Base-by-base conservation (phyloP, 2,329 filamentous ascomycete genomes). In the Colletotrichum spaethianum region DNA sequence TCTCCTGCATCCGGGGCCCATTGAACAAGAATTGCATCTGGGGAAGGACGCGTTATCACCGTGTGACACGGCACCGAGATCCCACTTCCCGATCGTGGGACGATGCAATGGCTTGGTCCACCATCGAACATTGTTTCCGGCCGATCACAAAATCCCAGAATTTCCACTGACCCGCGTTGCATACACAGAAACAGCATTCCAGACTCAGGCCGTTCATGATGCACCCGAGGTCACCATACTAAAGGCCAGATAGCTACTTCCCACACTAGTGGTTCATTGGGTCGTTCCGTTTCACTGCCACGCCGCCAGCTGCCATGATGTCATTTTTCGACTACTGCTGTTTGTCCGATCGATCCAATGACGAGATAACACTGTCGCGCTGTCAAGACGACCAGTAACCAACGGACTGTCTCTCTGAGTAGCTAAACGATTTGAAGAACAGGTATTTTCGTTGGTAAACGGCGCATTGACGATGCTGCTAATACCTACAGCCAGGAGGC, bases 271-370 rank as follows among this genome's bases (percentile, higher is more conserved):
- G 23, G 26, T 40, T 23, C 16, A 69, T 53, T 42, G n/a, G 46
- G 40, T 55, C 36, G n/a, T 31, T 23, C 46, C 59, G 60, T 60
- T 33, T 52, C 53, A 64, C 59, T 33, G 55, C 46, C 60, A 60
- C 46, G 65, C 55, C 20, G 46, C 31, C 46, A 50, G 28, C 26
- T 28, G 20, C 33, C n/a, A 23, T 70, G 70, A 72, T 70, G 70
- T 72, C 70, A 72, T 60, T 23, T 23, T n/a, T 9, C 46, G 38
- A 70, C 64, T 33, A 20, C 8, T 63, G 28, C 33, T 26, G 31
- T 16, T 31, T 33, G 7, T 20, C 20, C 6, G 46, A 70, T 72
- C 70, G 44, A 53, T 46, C 46, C 42, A 33, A 40, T 40, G 12
- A 31, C 28, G 61, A 23, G 20, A 11, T 40, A 23, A 26, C 28